These are phyloP conservation scores for Haplographium delicatum DNA, from an alignment of 495 filamentous ascomycete species.

Conservation along the genomic window DNA sequence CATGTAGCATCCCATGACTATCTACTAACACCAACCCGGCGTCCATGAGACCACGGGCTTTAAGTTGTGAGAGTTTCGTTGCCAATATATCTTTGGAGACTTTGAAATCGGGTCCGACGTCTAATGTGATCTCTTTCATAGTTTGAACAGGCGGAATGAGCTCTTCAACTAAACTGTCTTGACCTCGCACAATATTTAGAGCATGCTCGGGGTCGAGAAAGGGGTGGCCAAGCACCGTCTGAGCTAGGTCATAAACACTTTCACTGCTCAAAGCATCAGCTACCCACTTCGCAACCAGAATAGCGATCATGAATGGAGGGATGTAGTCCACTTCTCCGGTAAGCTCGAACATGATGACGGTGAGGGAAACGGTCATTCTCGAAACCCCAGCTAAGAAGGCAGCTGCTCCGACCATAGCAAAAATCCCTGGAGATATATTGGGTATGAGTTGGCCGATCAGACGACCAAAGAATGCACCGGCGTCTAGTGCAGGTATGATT, in stretches of 20 bases:
- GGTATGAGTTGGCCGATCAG: slow-evolving; percentile 46
- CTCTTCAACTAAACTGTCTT: slow-evolving; percentile 35
- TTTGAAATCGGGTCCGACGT: slow-evolving; percentile 37
- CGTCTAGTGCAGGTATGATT: slow-evolving; percentile 54
- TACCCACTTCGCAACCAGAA: slow-evolving; percentile 54
- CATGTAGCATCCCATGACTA: slow-evolving; percentile 39
- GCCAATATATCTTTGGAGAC: slow-evolving; percentile 37
- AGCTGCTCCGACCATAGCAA: slow-evolving; percentile 56
- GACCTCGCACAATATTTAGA: slow-evolving; percentile 33
- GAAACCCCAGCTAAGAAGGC: slow-evolving; percentile 54
- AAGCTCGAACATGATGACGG: slow-evolving; percentile 55
- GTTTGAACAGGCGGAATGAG: slow-evolving; percentile 48
- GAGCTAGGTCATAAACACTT: slow-evolving; percentile 51
- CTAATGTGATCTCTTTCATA: slow-evolving; percentile 51
- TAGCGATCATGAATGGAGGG: slow-evolving; percentile 53
- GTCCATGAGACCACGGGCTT: slow-evolving; percentile 47
- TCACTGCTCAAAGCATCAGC: slow-evolving; percentile 47
- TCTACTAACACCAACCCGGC: slow-evolving; percentile 52
- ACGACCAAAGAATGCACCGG: slow-evolving; percentile 51
- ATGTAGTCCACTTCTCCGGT: slow-evolving; percentile 44
- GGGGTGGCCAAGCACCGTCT: slow-evolving; percentile 50
- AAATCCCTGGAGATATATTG: slow-evolving; percentile 49
- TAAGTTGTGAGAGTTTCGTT: slow-evolving; percentile 41
- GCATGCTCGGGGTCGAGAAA: slow-evolving; percentile 50
- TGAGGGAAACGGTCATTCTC: slow-evolving; percentile 54